Evolutionary conservation across 331 rosid genomes (phyloP).

Genomic region (Acacia concinna): DNA sequence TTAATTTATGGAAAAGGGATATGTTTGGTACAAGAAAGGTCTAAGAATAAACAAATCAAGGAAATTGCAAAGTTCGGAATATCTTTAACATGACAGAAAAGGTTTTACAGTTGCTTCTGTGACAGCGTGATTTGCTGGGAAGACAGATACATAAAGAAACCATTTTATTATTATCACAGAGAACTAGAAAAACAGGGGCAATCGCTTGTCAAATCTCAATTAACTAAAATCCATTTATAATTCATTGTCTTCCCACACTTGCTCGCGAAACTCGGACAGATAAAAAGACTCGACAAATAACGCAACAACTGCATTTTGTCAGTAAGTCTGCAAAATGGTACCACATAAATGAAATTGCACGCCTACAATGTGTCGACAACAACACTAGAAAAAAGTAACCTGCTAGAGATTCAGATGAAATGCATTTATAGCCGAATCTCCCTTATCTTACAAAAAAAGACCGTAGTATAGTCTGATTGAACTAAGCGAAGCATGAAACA

Average conservation of each 20-base stretch:
- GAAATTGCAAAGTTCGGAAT: background rate
- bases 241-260: background rate
- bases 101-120: background rate
- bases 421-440: background rate
- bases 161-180: background rate
- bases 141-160: background rate
- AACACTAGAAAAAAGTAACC: background rate
- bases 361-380: background rate
- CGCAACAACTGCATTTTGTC: background rate
- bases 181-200: background rate
- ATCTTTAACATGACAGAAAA: background rate
- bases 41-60: background rate
- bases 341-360: background rate
- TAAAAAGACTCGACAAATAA: background rate
- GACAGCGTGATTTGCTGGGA: background rate
- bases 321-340: background rate
- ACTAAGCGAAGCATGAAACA: background rate
- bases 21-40: background rate
- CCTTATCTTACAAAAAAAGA: background rate
- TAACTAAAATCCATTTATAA: background rate
- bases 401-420: background rate
- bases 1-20: background rate
- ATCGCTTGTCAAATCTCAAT: background rate
- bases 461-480: background rate
- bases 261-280: background rate